These are phyloP conservation scores for Baeospora myosura DNA, from an alignment of 1,284 basidiomycete genomes.

Conservation along the genomic window DNA sequence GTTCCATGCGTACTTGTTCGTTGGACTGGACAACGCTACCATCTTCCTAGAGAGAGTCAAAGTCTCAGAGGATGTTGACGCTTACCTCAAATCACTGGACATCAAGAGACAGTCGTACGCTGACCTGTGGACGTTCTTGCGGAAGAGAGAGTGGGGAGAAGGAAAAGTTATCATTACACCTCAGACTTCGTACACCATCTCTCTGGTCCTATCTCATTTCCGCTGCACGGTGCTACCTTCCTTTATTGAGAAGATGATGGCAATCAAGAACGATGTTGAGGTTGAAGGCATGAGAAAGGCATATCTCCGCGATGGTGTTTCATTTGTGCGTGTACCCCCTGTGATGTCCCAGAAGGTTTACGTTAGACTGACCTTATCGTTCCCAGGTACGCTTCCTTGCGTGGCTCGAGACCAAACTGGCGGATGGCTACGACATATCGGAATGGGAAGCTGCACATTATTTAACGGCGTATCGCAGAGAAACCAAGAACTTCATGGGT, in stretches of 20 bases:
- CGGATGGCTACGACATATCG: slow-evolving; percentile 72
- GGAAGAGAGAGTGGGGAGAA: slow-evolving; percentile 65
- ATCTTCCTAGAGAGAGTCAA: slow-evolving; percentile 68
- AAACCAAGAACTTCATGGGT: slow-evolving; percentile 75
- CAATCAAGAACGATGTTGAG: slow-evolving; percentile 84
- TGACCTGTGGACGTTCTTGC: slow-evolving; percentile 76
- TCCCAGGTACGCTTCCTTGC: slow-evolving; percentile 70
- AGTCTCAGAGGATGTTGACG: slow-evolving; percentile 41
- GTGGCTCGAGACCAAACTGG: slow-evolving; percentile 83
- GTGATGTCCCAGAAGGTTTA: slow-evolving; percentile 2
- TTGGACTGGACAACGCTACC: slow-evolving; percentile 53
- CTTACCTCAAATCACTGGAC: slow-evolving; percentile 53
- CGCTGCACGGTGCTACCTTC: slow-evolving; percentile 65
- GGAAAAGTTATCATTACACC: slow-evolving; percentile 69
- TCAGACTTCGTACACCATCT: slow-evolving; percentile 71
- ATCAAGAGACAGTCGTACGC: slow-evolving; percentile 65
- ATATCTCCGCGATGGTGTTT: slow-evolving; percentile 86
- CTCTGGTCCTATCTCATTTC: slow-evolving; percentile 71
- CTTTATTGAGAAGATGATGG: slow-evolving; percentile 74
- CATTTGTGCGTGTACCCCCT: slow-evolving; percentile 64
- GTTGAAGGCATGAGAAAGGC: slow-evolving; percentile 77
- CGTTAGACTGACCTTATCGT: slow-evolving; percentile 17
- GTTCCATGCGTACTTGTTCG: slow-evolving; percentile 78
- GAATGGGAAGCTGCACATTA: slow-evolving; percentile 89
- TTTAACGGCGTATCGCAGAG: slow-evolving; percentile 72